Percentiles rank a stretch among this genome's conserved stretches.
Conservation (phyloP, 2,329 filamentous ascomycete species). For the Verticillium zaregamsianum region DNA sequence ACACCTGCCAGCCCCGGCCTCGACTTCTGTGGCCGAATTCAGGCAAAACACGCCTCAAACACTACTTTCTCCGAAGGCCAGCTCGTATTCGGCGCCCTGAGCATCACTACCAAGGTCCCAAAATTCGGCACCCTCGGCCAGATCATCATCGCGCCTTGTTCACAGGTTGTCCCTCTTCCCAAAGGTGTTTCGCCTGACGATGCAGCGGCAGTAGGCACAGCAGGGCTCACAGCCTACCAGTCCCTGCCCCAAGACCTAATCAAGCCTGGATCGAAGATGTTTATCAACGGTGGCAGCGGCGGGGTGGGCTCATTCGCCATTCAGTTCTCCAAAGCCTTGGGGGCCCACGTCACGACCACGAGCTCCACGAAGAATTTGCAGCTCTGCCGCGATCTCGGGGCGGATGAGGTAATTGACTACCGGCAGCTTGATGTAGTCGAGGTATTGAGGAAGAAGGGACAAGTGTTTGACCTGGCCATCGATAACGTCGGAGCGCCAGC, state of each 20-base stretch:
- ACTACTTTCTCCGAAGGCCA: constrained; percentile 10
- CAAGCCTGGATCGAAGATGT: constrained; percentile 34
- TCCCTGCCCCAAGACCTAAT: constrained; percentile 11
- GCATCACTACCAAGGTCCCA: background rate
- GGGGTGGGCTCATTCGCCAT: constrained; percentile 31
- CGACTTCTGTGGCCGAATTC: constrained; percentile 48
- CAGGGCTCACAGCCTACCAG: constrained; percentile 17
- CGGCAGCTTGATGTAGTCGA: constrained; percentile 8
- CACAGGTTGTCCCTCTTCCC: constrained; percentile 8
- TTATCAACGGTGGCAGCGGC: constrained; percentile 40
- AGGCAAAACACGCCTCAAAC: constrained; percentile 13
- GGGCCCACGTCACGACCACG: constrained; percentile 26
- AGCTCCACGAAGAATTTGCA: constrained; percentile 27
- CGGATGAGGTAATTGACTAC: constrained; percentile 33
- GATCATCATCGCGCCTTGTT: constrained; percentile 8
- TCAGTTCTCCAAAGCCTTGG: constrained; percentile 29
- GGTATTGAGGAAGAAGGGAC: constrained; percentile 9
- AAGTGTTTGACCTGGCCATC: constrained; percentile 17
- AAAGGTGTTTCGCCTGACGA: constrained; percentile 10
- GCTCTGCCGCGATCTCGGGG: constrained; percentile 27
- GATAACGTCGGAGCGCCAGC: constrained; percentile 17
- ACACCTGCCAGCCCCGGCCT: constrained; percentile 39
- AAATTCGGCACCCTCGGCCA: constrained; percentile 14
- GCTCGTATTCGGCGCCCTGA: constrained; percentile 14
- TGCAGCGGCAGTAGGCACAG: constrained; percentile 17